Evolutionary conservation across 2,329 filamentous ascomycete genomes (phyloP).

Genomic region (Cercospora sp.): DNA sequence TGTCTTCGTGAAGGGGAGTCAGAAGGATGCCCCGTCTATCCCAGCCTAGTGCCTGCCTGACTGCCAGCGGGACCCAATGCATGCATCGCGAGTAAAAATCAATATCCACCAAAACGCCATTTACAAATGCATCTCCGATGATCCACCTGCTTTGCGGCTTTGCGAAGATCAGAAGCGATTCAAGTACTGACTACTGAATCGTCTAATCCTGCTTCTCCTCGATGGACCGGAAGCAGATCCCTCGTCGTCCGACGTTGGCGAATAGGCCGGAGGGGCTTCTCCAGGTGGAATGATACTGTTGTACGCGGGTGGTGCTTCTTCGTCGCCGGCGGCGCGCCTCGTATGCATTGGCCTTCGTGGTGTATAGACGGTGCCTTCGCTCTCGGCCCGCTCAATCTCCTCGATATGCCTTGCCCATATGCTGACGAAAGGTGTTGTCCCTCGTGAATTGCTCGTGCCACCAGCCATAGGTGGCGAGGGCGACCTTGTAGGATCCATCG

Average conservation of each 20-base stretch:
- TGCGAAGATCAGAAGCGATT: slow-evolving; percentile 6
- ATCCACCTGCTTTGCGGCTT: not conserved
- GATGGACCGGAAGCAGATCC: slow-evolving; percentile 10
- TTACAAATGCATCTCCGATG: not conserved
- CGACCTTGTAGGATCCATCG: slow-evolving; percentile 15
- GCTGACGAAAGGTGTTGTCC: slow-evolving; percentile 34
- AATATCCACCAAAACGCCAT: not conserved
- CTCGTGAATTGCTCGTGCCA: slow-evolving; percentile 4
- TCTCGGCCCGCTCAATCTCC: slow-evolving; percentile 24
- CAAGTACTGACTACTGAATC: slow-evolving; percentile 19
- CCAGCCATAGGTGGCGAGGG: slow-evolving; percentile 11
- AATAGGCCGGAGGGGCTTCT: slow-evolving; percentile 38
- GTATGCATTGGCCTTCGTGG: slow-evolving; percentile 28
- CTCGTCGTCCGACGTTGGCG: slow-evolving; percentile 35
- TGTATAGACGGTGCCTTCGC: slow-evolving; percentile 22
- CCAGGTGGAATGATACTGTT: slow-evolving; percentile 31
- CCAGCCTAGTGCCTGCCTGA: not conserved
- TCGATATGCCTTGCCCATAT: slow-evolving; percentile 36
- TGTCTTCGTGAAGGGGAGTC: slow-evolving; percentile 1
- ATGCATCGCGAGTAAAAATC: not conserved
- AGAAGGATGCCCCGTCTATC: slow-evolving; percentile 4
- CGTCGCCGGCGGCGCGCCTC: slow-evolving; percentile 30
- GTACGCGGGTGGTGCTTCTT: slow-evolving; percentile 37
- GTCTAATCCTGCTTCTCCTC: slow-evolving; percentile 15
- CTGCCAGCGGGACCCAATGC: not conserved